Base-by-base conservation (phyloP, 352 stramenopile species). In the Blastocystis sp. region DNA sequence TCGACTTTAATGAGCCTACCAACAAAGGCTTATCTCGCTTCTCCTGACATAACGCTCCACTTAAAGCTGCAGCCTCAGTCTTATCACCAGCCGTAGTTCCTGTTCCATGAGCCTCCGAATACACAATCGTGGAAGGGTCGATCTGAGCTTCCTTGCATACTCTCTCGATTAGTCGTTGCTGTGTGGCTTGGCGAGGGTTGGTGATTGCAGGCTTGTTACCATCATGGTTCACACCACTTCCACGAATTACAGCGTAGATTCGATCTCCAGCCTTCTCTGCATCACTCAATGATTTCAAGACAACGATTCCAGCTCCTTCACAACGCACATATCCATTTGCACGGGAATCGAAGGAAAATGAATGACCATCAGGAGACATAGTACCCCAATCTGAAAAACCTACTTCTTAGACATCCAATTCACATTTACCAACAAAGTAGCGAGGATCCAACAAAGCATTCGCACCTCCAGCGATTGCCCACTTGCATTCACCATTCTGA, bases 361-460 rank as follows among this genome's bases (percentile, higher is more conserved):
- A 78, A 46, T 87, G 77, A 43, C 77, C 77, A 42, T 87, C 77
- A 9, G 59, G 59, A 39, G 77, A 87, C 77, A 87, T 87, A 3
- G 77, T 87, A 16, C 77, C 77, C 77, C 77, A 87, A 42, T 87
- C 77, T 11, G 77, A 74, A 29, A 87, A 87, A 9, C 77, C 77
- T 81, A 14, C 1, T 1, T n/a, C 2, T 59, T 5, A 81, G 24
- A 21, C 29, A 39, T 11, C n/a, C 16, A 39, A 78, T 21, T n/a
- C 2, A 67, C 21, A 51, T 21, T 4, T 67, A 81, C 71, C 71
- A n/a, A 87, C 51, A 63, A 87, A 87, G 77, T 87, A 87, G 12
- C 77, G 77, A 87, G 77, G 77, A 54, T 87, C 77, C 5, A 87
- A 58, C 4, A 87, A 61, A 19, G 77, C 77, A 42, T 87, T 87